phyloP scores from a whole-genome alignment of 2,329 filamentous ascomycete genomes.

The Mycogone perniciosa region DNA sequence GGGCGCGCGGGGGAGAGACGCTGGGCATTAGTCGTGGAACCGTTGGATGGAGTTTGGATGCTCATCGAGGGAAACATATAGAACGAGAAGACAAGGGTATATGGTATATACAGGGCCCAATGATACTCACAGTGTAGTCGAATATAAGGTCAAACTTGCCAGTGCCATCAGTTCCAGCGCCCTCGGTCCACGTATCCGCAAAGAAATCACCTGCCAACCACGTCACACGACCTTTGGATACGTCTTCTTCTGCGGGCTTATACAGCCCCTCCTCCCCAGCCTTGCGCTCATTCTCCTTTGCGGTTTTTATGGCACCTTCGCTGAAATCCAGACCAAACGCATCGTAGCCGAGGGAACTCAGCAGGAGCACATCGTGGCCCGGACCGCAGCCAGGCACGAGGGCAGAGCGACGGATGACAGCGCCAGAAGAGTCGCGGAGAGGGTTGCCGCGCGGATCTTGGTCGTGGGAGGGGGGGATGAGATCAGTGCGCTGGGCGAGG shows the following conservation, averaged over 20 bases:
- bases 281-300: conserved; percentile 36
- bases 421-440: conserved; percentile 19
- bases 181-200: conserved; percentile 47
- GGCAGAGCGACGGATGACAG: conserved; percentile 35
- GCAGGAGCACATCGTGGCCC: conserved; percentile 73
- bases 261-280: conserved; percentile 34
- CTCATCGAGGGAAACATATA: not conserved
- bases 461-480: conserved; percentile 34
- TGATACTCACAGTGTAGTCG: conserved; percentile 52
- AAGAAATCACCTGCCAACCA: conserved; percentile 65
- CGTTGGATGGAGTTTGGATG: not conserved
- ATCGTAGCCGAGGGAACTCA: conserved; percentile 71
- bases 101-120: not conserved
- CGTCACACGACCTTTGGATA: conserved; percentile 43
- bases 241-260: conserved; percentile 35
- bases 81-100: not conserved
- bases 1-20: not conserved
- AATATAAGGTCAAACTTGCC: conserved; percentile 59
- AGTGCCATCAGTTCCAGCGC: conserved; percentile 32
- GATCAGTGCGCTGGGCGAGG: conserved; percentile 38
- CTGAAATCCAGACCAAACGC: conserved; percentile 68
- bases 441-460: conserved; percentile 25
- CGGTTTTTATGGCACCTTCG: conserved; percentile 37
- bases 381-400: conserved; percentile 77
- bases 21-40: not conserved